Percentiles rank a stretch among this genome's conserved stretches.
Conservation (phyloP, 164 flowering plant genomes). For the Chimonanthus salicifolius region DNA sequence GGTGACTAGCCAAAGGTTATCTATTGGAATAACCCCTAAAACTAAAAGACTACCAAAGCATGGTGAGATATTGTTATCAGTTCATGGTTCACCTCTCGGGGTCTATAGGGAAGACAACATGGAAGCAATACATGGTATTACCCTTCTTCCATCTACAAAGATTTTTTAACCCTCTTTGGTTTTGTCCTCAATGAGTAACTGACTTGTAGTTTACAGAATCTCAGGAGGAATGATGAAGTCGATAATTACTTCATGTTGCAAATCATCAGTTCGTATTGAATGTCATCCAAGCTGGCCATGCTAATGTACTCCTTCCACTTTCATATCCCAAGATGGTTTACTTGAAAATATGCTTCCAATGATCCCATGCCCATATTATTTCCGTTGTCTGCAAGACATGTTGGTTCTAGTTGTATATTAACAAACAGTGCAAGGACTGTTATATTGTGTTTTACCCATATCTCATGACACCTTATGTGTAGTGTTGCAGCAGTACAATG, state of each 20-base stretch:
- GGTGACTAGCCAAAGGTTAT: slow-evolving; percentile 54
- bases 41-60: slow-evolving; percentile 68
- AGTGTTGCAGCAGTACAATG: neutral
- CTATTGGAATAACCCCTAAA: slow-evolving; percentile 77
- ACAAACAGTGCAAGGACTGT: neutral
- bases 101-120: slow-evolving; percentile 82
- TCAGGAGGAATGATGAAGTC: neutral
- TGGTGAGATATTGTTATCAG: slow-evolving; percentile 88
- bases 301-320: no score
- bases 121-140: slow-evolving; percentile 55
- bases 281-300: neutral
- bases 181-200: neutral
- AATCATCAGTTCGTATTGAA: no score
- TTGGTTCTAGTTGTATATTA: neutral
- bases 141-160: neutral
- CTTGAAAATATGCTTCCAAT: neutral
- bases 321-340: neutral
- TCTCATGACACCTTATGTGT: neutral
- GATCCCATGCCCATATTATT: neutral
- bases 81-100: slow-evolving; percentile 88
- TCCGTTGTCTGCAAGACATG: neutral
- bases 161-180: neutral
- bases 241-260: no score
- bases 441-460: neutral
- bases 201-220: slow-evolving; percentile 3